phyloP scores from a whole-genome alignment of 192 early-diverging fungal genomes.

The Coemansia sp. region DNA sequence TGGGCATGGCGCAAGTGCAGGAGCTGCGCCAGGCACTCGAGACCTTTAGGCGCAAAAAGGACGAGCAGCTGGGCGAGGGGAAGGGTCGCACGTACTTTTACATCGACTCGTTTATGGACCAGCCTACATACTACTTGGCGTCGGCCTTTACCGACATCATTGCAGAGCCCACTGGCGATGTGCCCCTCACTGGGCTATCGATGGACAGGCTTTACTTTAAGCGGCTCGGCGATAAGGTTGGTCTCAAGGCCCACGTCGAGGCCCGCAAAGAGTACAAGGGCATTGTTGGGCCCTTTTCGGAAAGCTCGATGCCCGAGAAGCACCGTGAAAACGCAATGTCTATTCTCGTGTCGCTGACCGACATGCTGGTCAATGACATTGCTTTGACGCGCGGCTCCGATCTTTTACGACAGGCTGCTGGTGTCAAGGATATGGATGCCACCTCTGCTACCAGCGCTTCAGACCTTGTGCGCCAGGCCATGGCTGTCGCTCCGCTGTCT shows the following conservation, averaged over 20 bases:
- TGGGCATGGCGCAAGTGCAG: constrained; percentile 59
- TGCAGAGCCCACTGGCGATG: constrained; percentile 56
- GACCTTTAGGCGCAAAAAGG: constrained; percentile 53
- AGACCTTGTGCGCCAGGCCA: constrained; percentile 50
- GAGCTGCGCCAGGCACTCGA: constrained; percentile 57
- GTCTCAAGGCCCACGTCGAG: constrained; percentile 53
- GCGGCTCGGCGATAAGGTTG: constrained; percentile 55
- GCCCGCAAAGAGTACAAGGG: constrained; percentile 62
- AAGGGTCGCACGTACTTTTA: constrained; percentile 55
- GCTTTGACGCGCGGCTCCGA: constrained; percentile 25
- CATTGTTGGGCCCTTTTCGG: constrained; percentile 51
- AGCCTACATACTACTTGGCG: constrained; percentile 62
- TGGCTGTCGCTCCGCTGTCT: constrained; percentile 56
- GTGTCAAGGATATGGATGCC: not conserved
- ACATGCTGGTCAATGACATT: constrained; percentile 54
- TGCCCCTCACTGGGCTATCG: constrained; percentile 61
- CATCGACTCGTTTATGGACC: constrained; percentile 66
- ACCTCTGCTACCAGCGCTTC: not conserved
- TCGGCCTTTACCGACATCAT: constrained; percentile 61
- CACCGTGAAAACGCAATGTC: constrained; percentile 57
- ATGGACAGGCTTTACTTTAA: constrained; percentile 55
- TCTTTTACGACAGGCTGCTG: constrained; percentile 3
- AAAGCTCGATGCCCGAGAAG: constrained; percentile 50
- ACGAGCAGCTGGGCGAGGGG: constrained; percentile 41
- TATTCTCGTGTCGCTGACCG: constrained; percentile 55